Conservation (phyloP, 768 basidiomycete genomes). For the Kondoa subrosea region DNA sequence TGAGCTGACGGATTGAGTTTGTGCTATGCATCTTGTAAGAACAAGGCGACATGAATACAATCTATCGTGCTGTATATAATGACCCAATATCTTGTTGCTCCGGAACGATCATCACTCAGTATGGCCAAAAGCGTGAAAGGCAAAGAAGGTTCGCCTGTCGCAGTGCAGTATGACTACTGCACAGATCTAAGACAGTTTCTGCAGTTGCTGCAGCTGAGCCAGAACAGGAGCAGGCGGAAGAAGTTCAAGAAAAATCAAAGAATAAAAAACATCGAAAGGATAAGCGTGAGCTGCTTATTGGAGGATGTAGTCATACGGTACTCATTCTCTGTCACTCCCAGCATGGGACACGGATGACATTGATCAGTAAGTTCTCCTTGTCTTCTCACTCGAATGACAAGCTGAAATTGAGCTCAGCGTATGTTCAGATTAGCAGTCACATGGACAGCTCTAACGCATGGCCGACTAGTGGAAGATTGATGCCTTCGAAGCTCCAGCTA, state of each 20-base stretch:
- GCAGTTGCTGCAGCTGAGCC: no score
- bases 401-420: background rate
- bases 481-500: conserved; percentile 40
- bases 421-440: background rate
- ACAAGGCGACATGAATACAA: no score
- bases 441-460: conserved; percentile 6
- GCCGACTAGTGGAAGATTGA: conserved; percentile 61
- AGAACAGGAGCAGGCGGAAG: conserved; percentile 10
- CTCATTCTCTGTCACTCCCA: conserved; percentile 30
- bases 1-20: no score
- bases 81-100: no score
- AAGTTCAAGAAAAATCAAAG: conserved; percentile 36
- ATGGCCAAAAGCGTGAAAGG: no score
- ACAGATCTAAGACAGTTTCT: no score
- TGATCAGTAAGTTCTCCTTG: conserved; percentile 58
- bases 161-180: no score
- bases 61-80: no score
- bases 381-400: background rate
- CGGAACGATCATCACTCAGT: no score
- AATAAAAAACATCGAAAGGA: conserved; percentile 85
- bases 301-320: background rate
- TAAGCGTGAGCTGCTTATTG: conserved; percentile 61
- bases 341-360: conserved; percentile 99
- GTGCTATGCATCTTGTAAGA: no score
- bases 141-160: no score